Base-by-base conservation (phyloP, 768 basidiomycete genomes). In the Boletus vinaceobasis region DNA sequence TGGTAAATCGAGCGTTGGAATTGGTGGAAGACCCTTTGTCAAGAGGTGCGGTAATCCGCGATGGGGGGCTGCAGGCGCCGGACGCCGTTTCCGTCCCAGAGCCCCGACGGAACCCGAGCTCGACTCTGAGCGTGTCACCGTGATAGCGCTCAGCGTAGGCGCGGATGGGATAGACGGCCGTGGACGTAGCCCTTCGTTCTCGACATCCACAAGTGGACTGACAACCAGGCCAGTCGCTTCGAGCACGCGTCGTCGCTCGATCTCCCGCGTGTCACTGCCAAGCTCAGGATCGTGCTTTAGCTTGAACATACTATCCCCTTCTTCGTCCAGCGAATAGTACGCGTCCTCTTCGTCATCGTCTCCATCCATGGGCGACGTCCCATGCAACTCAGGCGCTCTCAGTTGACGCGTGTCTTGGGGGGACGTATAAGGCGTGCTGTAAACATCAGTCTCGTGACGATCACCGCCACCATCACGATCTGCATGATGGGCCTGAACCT, bases 201-300 rank as follows among this genome's bases (percentile, higher is more conserved):
- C 48, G 6, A 8, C 27, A 0, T 48, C 48, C 7, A 7, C 27
- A 2, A 39, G 52, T 1, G 48, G 54, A 85, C 82, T 36, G 79
- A 96, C 79, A 52, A 92, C 84, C 26, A 97, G 74, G 3, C 95
- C 95, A 0, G 93, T 93, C 0, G 91, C 89, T 65, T 91, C 85
- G n/a, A 98, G 74, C 7, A 97, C 91, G 19, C 87, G 79, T 60
- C 84, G 84, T 21, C 91, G 78, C 65, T 96, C 93, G 17, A 79
- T 72, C 53, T n/a, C n/a, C n/a, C n/a, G n/a, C n/a, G n/a, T n/a
- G n/a, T n/a, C n/a, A n/a, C n/a, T n/a, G n/a, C n/a, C n/a, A n/a
- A n/a, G n/a, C 49, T 66, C 65, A 26, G 45, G 44, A 13, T 31
- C 51, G 37, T 36, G 13, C 9, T 38, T 49, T 36, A 40, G 42